Evolutionary conservation across 495 filamentous ascomycete genomes (phyloP).

Genomic region (Neurospora sp.): DNA sequence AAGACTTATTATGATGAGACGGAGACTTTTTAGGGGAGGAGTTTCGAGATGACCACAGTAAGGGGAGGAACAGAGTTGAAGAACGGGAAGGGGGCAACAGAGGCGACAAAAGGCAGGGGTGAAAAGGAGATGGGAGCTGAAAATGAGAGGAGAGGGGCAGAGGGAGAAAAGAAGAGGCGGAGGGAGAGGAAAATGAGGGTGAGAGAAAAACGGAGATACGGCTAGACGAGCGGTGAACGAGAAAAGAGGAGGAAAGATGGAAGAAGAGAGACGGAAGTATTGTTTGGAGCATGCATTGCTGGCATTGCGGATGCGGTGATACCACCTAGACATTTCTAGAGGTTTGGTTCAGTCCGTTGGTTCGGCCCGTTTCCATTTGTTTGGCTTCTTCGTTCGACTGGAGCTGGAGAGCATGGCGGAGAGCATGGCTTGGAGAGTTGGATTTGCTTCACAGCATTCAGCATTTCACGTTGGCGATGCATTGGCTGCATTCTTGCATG

Average conservation of each 20-base stretch:
- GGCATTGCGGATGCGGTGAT: background rate
- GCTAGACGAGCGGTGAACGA: background rate
- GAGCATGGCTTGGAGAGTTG: background rate
- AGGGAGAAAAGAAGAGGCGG: too few relatives aligned
- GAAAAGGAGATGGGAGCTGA: too few relatives aligned
- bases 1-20: background rate
- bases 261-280: background rate
- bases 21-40: background rate
- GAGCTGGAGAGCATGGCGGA: too few relatives aligned
- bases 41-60: too few relatives aligned
- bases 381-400: too few relatives aligned
- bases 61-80: too few relatives aligned
- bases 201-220: background rate
- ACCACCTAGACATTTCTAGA: background rate
- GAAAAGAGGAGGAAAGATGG: background rate
- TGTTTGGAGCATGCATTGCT: background rate
- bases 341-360: background rate
- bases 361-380: too few relatives aligned
- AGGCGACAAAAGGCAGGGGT: too few relatives aligned
- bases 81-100: too few relatives aligned
- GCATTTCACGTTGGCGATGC: background rate
- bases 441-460: background rate
- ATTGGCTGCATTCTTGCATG: background rate
- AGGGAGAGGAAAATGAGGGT: background rate
- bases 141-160: too few relatives aligned